Base-by-base conservation (phyloP, 768 basidiomycete genomes). In the Chiua virens region DNA sequence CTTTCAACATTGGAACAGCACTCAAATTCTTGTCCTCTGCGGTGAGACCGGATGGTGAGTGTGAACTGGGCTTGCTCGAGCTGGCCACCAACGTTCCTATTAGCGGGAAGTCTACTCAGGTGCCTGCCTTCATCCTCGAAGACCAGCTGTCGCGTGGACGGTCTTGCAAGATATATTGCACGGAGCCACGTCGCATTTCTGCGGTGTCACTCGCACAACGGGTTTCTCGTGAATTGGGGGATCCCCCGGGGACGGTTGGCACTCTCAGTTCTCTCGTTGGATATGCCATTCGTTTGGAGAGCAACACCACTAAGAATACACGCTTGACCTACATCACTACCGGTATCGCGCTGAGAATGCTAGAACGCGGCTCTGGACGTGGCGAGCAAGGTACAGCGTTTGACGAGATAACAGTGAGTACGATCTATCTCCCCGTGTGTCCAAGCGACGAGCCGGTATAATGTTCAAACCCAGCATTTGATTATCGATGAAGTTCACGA, bases 401-500 rank as follows among this genome's bases (percentile, higher is more conserved):
- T 56, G 92, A 96, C 63, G 95, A 98, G 56, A 84, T 98, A 48
- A 98, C 97, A n/a, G 93, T 92, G 58, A 69, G 79, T 56, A 32
- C 18, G n/a, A 42, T 44, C 38, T 36, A 39, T 47, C 46, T 50
- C 44, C 52, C 54, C 34, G 15, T 37, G 25, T 37, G 13, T 22
- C 10, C 30, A 28, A 22, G 32, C 53, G 42, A 22, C 36, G 30
- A 34, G 43, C 34, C 28, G 11, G 20, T 48, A 21, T 44, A 38
- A 57, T 20, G 22, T 13, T 15, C 21, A 34, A 47, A 55, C 34
- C 17, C 46, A 93, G 91, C 94, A 97, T 63, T 85, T 99, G 64
- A 87, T 99, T 52, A 87, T 98, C 38, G 96, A 99, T 59, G 96
- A 99, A 85, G 92, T 97, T 42, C 96, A 99, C 62, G 96, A 99